Conservation (phyloP, 306 rosid genomes). For the Canavalia gladiata region DNA sequence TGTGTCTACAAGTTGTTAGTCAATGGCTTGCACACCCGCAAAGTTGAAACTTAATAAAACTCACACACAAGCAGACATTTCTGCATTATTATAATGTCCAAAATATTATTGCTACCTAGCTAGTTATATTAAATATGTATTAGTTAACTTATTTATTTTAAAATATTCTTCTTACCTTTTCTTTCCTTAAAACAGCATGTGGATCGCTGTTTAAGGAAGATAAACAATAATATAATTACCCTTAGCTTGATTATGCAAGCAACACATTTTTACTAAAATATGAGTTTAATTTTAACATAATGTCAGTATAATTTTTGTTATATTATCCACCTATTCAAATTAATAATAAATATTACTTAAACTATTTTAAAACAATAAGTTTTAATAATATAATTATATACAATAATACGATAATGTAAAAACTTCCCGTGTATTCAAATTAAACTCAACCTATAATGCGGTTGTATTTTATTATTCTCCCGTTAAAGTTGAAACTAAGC, state of each 20-base stretch:
- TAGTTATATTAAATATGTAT: background rate
- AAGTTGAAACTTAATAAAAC: background rate
- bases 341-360: no score
- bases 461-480: background rate
- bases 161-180: background rate
- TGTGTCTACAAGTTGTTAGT: background rate
- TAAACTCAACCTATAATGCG: background rate
- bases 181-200: background rate
- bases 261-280: no score
- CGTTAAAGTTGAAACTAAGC: constrained; percentile 1
- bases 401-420: no score
- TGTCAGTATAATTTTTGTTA: no score
- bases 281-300: no score
- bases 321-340: no score
- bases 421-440: no score
- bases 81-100: background rate
- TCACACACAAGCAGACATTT: background rate
- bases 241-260: no score
- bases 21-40: no score
- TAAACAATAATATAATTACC: no score
- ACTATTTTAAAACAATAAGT: no score
- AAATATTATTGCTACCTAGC: background rate
- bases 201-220: background rate
- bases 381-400: no score
- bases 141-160: background rate